Percentiles rank a stretch among this genome's conserved stretches.
Evolutionary conservation across 2,329 filamentous ascomycete species (phyloP).

Genomic region (Hymenoscyphus scutula): DNA sequence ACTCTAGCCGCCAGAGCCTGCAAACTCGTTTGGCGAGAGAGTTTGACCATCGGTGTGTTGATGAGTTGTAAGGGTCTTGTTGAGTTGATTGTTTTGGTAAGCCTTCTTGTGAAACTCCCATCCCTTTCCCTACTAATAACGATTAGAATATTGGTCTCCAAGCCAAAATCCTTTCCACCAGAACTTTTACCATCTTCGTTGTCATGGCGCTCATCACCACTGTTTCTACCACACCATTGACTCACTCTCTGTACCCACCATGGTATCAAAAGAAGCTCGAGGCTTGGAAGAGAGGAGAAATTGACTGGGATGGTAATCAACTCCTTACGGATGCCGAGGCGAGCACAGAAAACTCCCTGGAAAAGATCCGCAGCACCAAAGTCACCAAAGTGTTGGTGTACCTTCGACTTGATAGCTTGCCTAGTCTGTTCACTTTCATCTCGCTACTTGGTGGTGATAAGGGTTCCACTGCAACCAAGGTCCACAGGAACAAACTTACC

Average conservation of each 20-base stretch:
- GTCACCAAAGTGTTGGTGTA: conserved; percentile 73
- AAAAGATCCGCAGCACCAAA: conserved; percentile 49
- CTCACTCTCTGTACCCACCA: conserved; percentile 69
- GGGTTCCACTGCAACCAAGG: conserved; percentile 32
- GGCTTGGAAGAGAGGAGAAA: conserved; percentile 78
- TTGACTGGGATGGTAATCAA: conserved; percentile 76
- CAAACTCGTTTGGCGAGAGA: conserved; percentile 86
- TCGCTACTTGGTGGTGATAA: conserved; percentile 66
- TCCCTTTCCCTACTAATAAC: not conserved
- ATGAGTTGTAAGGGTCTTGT: conserved; percentile 98
- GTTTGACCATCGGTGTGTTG: conserved; percentile 78
- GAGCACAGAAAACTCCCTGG: conserved; percentile 35
- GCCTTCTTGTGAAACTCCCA: conserved; percentile 29
- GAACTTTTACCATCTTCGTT: conserved; percentile 91
- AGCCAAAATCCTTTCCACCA: conserved; percentile 73
- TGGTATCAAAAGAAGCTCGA: conserved; percentile 74
- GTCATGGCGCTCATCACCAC: conserved; percentile 91
- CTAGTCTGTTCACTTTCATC: conserved; percentile 78
- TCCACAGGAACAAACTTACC: conserved; percentile 37
- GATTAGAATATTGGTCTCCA: conserved; percentile 73
- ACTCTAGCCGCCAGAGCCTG: conserved; percentile 72
- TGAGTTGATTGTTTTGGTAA: conserved; percentile 87
- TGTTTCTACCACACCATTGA: conserved; percentile 77
- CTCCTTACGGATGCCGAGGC: conserved; percentile 40
- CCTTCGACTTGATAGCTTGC: conserved; percentile 79